Evolutionary conservation across 306 rosid genomes (phyloP), one percentile per base, ranked within the genome.

Genomic region (Vigna unguiculata): DNA sequence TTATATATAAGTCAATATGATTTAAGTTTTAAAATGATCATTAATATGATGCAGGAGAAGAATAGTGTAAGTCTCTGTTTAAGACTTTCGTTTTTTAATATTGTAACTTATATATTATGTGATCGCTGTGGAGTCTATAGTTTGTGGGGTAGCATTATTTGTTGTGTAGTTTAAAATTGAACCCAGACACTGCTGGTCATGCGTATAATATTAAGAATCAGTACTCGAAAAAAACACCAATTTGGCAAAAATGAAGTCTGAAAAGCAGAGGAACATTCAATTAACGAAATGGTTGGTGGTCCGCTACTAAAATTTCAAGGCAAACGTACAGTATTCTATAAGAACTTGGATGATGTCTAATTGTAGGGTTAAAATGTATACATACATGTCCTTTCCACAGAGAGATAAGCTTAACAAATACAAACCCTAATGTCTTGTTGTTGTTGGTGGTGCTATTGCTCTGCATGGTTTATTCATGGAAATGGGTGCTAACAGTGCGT

Each of bases 391-490:
- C 49, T 40, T 66, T 60, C 30, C 24, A 52, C 7, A 61, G 55
- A 9, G 57, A 57, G 69, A 32, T 21, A 70, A 68, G 40, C 62
- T 68, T 49, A 78, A 63, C 80, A 59, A 74, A 63, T 83, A 67
- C 81, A 53, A 76, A 47, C 66, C 71, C 72, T 76, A n/a, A n/a
- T n/a, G n/a, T n/a, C n/a, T n/a, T n/a, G n/a, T n/a, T n/a, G n/a
- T n/a, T n/a, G 21, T 16, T 17, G 43, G 12, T 72, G 47, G 34
- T 25, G 21, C 3, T 36, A 30, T 21, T 72, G 41, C 61, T 25
- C 43, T 72, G 84, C 66, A 60, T 28, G 63, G 30, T 69, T 84
- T 69, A 52, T 81, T 75, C 40, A 60, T 63, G 68, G 49, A 49
- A 47, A 71, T 54, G 75, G 52, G 30, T 36, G 51, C 19, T 20